Percentiles rank a stretch among this genome's conserved stretches.
Conservation (phyloP, 345 rosid species). For the Cardamine chenopodiifolia region DNA sequence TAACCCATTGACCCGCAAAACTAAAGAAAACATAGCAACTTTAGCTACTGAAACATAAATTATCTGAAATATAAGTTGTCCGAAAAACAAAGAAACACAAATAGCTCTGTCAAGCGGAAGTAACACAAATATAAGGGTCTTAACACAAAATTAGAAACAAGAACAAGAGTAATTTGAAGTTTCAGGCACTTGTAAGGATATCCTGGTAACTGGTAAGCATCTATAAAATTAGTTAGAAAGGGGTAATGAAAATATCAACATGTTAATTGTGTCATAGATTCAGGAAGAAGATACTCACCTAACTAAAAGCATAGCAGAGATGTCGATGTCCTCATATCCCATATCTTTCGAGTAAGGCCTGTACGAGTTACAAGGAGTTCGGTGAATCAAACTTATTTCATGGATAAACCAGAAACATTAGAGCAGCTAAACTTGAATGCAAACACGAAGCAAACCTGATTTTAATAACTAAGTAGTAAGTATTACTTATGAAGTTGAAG, state of each 20-base stretch:
- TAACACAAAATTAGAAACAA: no score
- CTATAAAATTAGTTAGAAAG: conserved; percentile 44
- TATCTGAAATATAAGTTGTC: no score
- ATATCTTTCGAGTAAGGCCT: conserved; percentile 94
- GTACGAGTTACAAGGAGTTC: conserved; percentile 40
- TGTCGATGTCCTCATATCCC: conserved; percentile 82
- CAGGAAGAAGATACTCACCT: conserved; percentile 50
- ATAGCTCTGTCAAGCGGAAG: no score
- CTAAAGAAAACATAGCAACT: no score
- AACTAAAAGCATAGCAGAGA: conserved; percentile 79
- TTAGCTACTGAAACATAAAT: no score
- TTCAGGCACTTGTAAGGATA: conserved; percentile 94
- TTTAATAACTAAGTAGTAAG: conserved; percentile 68
- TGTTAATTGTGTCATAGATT: conserved; percentile 14
- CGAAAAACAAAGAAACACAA: no score
- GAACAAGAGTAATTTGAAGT: conserved; percentile 75
- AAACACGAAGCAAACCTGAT: no score
- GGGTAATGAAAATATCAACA: conserved; percentile 1
- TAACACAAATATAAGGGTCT: no score
- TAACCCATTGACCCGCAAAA: no score
- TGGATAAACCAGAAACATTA: no score
- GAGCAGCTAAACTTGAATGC: conserved; percentile 22
- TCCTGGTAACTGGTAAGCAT: conserved; percentile 92
- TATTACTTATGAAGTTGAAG: no score
- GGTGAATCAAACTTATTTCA: conserved; percentile 30